Base-by-base conservation (phyloP, 371 early-diverging fungal species). In the Gilbertella persicaria region DNA sequence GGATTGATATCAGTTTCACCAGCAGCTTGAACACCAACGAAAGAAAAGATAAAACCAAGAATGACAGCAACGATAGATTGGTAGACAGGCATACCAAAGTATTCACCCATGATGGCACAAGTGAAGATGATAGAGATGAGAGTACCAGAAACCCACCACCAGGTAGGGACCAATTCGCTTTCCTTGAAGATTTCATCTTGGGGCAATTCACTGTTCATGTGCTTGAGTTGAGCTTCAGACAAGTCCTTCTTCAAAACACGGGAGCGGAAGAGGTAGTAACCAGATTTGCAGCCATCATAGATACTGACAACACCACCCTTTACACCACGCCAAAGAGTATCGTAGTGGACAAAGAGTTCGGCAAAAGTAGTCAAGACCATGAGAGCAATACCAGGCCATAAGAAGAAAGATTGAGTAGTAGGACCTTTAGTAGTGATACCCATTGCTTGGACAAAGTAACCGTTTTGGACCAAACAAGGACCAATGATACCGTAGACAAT, bases 381-480 rank as follows among this genome's bases (percentile, higher is more conserved):
- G 30, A 88, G 69, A 8, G 83, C 79, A 60, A 90, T 83, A 66
- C 90, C 90, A n/a, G 88, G 87, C 89, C 85, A 85, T 25, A 85
- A 60, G 66, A 78, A 80, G 82, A 82, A 82, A 21, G 65, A 69
- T 45, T 80, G 77, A 14, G 73, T 75, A 30, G 75, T 69, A 25
- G 64, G 66, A 35, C 71, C 71, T 5, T 39, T 49, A 4, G 19
- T 8, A 13, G 55, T 57, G 60, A 80, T 79, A 38, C 82, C 78
- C 33, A 49, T 58, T 8, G 58, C 30, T 2, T 54, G 58, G 26
- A 58, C 57, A 58, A 79, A 65, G 50, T 51, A 55, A 10, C 83
- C 79, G 33, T 70, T 68, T 5, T 51, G 35, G 21, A 78, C 68
- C 37, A 82, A 51, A 13, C 44, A 41, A 17, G 77, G 77, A 48